A percentile compares a stretch with the other conserved stretches of the same genome.
These are phyloP conservation scores for Rosa rugosa DNA, from an alignment of 306 rosid genomes.

Conservation along the genomic window DNA sequence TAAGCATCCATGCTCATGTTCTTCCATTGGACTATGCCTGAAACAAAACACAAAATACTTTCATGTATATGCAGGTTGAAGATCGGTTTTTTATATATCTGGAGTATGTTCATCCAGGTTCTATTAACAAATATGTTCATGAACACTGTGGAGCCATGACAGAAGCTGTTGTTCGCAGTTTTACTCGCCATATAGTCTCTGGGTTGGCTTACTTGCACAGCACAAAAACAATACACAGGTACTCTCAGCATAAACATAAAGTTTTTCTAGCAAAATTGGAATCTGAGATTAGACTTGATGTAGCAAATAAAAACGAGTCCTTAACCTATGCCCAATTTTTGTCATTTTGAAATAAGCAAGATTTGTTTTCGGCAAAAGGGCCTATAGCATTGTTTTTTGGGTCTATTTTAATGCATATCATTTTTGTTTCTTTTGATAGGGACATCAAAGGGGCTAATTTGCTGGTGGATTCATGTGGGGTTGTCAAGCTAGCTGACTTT, in stretches of 20 bases:
- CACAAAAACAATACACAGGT: constrained; percentile 92
- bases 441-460: constrained; percentile 97
- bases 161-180: constrained; percentile 87
- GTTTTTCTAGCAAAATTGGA: background rate
- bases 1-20: constrained; percentile 19
- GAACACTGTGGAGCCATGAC: constrained; percentile 96
- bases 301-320: background rate
- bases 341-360: constrained; percentile 1
- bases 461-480: constrained; percentile 92
- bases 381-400: constrained; percentile 1
- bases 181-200: constrained; percentile 90
- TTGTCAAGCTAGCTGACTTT: constrained; percentile 96
- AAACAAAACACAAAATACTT: constrained; percentile 11
- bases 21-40: constrained; percentile 1
- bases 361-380: background rate
- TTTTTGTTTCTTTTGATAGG: constrained; percentile 37
- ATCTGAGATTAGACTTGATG: background rate
- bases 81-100: constrained; percentile 81
- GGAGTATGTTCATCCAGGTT: constrained; percentile 95
- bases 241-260: constrained; percentile 9
- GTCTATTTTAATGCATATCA: background rate
- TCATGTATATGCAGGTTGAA: constrained; percentile 56
- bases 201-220: constrained; percentile 94
- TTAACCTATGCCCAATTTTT: constrained; percentile 7
- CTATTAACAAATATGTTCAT: constrained; percentile 84